Conservation (phyloP, 352 stramenopile genomes). For the Globisporangium yorkense region DNA sequence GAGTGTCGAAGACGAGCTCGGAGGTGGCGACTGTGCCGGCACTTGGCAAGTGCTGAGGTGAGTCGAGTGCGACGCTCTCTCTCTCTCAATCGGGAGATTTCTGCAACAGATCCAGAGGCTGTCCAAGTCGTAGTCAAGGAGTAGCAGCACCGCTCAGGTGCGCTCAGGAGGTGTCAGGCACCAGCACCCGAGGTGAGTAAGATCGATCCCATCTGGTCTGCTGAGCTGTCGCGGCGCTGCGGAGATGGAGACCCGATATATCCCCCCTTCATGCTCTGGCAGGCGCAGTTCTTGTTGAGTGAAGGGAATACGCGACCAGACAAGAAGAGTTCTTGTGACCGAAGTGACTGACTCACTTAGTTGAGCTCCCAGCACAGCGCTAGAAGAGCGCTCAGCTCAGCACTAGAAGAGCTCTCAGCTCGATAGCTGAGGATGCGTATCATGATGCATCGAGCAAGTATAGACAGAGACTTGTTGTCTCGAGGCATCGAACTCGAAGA, state of each 20-base stretch:
- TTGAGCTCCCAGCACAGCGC: too few relatives aligned
- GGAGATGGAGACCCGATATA: background rate
- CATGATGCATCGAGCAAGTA: too few relatives aligned
- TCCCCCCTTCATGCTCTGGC: background rate
- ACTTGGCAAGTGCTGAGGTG: slow-evolving; percentile 9
- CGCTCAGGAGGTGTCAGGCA: background rate
- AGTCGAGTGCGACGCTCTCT: background rate
- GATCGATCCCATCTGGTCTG: background rate
- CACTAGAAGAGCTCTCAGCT: background rate
- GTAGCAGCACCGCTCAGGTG: slow-evolving; percentile 1
- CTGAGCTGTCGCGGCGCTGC: too few relatives aligned
- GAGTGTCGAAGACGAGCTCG: too few relatives aligned
- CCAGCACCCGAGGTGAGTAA: background rate
- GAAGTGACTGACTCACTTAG: background rate
- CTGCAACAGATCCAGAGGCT: slow-evolving; percentile 6
- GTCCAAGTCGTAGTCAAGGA: background rate
- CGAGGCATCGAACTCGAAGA: background rate
- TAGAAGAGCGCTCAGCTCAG: background rate
- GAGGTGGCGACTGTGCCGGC: background rate
- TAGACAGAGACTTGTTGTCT: too few relatives aligned
- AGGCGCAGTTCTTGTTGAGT: background rate
- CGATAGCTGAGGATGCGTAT: too few relatives aligned
- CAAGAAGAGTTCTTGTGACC: background rate
- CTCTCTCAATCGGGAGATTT: slow-evolving; percentile 2
- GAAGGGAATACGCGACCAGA: background rate